These are phyloP conservation scores for Trypanosoma melophagium DNA, from an alignment of 208 protist genomes.

Conservation along the genomic window DNA sequence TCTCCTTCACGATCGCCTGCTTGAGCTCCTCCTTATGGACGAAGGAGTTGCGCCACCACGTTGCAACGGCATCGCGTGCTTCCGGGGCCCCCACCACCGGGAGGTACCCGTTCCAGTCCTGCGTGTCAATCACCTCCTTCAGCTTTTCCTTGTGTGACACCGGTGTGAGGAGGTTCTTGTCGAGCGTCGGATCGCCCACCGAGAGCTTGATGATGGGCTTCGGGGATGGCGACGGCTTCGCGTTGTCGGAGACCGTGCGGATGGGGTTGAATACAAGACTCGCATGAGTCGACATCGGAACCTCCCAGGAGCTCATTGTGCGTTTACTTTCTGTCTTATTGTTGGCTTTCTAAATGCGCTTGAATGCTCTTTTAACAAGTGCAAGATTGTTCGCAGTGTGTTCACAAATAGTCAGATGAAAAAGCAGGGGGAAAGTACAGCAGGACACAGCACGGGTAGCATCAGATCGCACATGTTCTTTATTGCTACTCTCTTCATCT, in stretches of 20 bases:
- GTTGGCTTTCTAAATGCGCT: too few species aligned
- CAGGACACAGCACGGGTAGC: too few species aligned
- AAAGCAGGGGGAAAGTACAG: too few species aligned
- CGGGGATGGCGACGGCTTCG: background rate
- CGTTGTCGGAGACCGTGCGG: background rate
- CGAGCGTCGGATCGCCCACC: slow-evolving; percentile 55
- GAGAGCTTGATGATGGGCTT: slow-evolving; percentile 55
- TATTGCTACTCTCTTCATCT: too few species aligned
- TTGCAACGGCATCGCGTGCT: slow-evolving; percentile 47
- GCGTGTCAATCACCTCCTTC: slow-evolving; percentile 28
- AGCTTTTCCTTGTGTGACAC: slow-evolving; percentile 37
- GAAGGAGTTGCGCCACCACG: slow-evolving; percentile 29
- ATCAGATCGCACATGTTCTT: too few species aligned
- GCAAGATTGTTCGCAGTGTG: too few species aligned
- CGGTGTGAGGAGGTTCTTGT: slow-evolving; percentile 59
- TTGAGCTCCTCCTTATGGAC: slow-evolving; percentile 5
- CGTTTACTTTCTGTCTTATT: too few species aligned
- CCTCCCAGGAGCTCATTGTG: too few species aligned
- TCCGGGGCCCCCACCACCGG: slow-evolving; percentile 29
- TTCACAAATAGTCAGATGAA: too few species aligned
- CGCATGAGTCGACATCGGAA: too few species aligned
- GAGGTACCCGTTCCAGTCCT: slow-evolving; percentile 55
- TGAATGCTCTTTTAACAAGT: too few species aligned
- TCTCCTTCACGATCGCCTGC: slow-evolving; percentile 48
- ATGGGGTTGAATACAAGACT: background rate